These are phyloP conservation scores for Cladophialophora exuberans DNA, from an alignment of 2,329 filamentous ascomycete genomes.

Conservation along the genomic window DNA sequence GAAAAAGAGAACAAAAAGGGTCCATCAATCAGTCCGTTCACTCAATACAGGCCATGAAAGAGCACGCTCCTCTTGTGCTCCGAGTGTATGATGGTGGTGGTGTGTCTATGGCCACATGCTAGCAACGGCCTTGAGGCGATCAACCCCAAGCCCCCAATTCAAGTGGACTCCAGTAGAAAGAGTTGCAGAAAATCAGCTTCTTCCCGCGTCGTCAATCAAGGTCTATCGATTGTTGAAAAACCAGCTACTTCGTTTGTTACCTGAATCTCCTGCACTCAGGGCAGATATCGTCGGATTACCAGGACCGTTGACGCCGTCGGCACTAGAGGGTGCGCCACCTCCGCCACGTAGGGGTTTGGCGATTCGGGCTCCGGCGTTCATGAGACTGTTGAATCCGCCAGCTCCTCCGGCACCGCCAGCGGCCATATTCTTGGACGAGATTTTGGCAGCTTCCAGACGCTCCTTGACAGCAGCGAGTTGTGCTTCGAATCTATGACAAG, in stretches of 20 bases:
- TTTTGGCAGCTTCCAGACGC: conserved; percentile 93
- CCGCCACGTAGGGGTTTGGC: conserved; percentile 67
- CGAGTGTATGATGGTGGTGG: background rate
- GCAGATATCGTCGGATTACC: conserved; percentile 40
- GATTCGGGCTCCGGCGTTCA: conserved; percentile 55
- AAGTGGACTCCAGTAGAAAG: background rate
- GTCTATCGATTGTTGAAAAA: conserved; percentile 48
- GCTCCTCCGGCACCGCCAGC: conserved; percentile 64
- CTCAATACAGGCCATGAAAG: too few relatives aligned
- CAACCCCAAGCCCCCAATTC: background rate
- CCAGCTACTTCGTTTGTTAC: conserved; percentile 66
- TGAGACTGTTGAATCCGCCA: conserved; percentile 45
- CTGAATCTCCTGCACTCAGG: conserved; percentile 72
- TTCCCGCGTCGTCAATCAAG: background rate
- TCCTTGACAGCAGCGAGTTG: conserved; percentile 98
- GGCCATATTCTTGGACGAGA: conserved; percentile 81
- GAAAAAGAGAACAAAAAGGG: background rate
- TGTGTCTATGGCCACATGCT: background rate
- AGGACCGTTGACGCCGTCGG: conserved; percentile 40
- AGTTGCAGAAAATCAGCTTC: too few relatives aligned
- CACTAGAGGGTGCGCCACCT: conserved; percentile 39
- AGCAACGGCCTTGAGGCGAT: too few relatives aligned
- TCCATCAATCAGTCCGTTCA: conserved; percentile 12
- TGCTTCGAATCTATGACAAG: conserved; percentile 77
- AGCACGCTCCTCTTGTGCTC: too few relatives aligned